Evolutionary conservation across 129 eudicot species (phyloP), one percentile per base, ranked within the genome.

Genomic region (Saposhnikovia divaricata): DNA sequence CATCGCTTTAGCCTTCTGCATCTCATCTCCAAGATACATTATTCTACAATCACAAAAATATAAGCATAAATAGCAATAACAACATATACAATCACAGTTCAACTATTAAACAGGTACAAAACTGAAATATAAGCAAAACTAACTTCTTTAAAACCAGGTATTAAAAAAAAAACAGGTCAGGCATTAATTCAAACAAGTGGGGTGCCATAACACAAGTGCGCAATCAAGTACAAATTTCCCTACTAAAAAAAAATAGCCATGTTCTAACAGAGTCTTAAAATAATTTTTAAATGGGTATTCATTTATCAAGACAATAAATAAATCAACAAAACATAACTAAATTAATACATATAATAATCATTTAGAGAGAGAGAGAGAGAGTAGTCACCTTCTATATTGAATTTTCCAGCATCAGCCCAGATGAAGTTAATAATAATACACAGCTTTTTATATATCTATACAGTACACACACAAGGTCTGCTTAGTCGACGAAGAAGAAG

Each of bases 131-230:
- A 34, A 27, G 10, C 43, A 18, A 31, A 31, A 23, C 43, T 7
- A 77, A 57, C 37, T 28, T 37, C 4, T 14, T 12, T 47, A 12
- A 47, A 47, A 13, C 4, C 1, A 71, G 8, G 6, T 55, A 55
- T 5, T 4, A 0, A 18, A 42, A 28, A 51, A 59, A 44, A 50
- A 71, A 31, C 55, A 53, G 59, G 18, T 48, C 78, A 71, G 59
- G 40, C 72, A 72, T 38, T n/a, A 46, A 72, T 72, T 73, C 83
- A 53, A 80, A 37, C 78, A 72, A 7, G 57, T 53, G 78, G 72
- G 59, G 43, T 9, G 51, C 78, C 28, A 39, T 73, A 14, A 38
- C n/a, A 48, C 51, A 3, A 27, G 16, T 14, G 42, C 31, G 37
- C 16, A 55, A 38, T 72, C 78, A 40, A 38, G 34, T 4, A 8